phyloP scores from a whole-genome alignment of 2,329 filamentous ascomycete species.

The Fusarium haematococcum region DNA sequence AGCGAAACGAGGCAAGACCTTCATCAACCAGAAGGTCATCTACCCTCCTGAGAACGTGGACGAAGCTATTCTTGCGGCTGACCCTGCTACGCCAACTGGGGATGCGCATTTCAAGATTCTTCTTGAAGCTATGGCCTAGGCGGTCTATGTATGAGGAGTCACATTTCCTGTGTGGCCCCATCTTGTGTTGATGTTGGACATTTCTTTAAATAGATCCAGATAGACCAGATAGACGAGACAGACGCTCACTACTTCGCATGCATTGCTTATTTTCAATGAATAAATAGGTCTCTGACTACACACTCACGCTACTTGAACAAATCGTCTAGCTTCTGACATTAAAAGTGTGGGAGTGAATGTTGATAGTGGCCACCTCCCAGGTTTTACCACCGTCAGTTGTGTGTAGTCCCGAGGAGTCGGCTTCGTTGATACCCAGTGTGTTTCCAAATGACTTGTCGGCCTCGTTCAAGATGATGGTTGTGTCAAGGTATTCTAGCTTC shows the following conservation, averaged over 20 bases:
- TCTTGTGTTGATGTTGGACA: not conserved
- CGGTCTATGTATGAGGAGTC: not conserved
- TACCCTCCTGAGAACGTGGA: not conserved
- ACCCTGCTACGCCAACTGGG: not conserved
- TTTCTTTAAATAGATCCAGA: not conserved
- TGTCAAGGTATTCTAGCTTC: slow-evolving; percentile 22
- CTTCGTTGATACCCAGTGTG: slow-evolving; percentile 21
- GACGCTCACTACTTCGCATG: not conserved
- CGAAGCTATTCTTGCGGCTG: not conserved
- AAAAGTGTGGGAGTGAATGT: slow-evolving; percentile 28
- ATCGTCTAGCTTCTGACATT: slow-evolving; percentile 4
- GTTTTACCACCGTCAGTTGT: slow-evolving; percentile 31
- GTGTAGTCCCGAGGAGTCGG: slow-evolving; percentile 21
- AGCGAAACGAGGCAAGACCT: slow-evolving; percentile 50
- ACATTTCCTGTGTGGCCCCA: not conserved
- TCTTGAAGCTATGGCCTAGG: not conserved
- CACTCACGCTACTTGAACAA: not conserved
- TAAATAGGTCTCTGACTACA: not conserved
- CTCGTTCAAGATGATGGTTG: slow-evolving; percentile 20
- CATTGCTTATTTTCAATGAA: not conserved
- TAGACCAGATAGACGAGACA: not conserved
- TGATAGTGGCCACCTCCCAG: slow-evolving; percentile 23
- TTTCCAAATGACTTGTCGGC: slow-evolving; percentile 13
- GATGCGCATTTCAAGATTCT: not conserved
- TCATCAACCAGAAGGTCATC: slow-evolving; percentile 45